Evolutionary conservation across 2,329 filamentous ascomycete species (phyloP), one percentile per base, ranked within the genome.

Genomic region (Colletotrichum eleusines): DNA sequence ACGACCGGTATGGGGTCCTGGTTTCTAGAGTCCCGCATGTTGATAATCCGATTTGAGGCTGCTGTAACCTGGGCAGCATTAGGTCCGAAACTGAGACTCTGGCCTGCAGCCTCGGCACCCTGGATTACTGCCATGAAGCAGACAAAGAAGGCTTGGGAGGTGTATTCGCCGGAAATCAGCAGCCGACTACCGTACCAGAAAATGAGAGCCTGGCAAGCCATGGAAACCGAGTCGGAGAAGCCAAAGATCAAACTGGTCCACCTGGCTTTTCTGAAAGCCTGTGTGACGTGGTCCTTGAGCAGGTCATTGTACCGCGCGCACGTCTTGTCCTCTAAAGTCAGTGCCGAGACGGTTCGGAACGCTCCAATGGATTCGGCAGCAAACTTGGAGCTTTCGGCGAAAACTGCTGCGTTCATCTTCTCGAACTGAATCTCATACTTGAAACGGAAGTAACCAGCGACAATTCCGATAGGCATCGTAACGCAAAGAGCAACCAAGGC

Each of bases 341-440:
- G 83, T 1, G 91, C 87, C 0, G 90, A 83, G 6, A 94, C 92
- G 0, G 92, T 94, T 12, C 92, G 86, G 78, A 93, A 93, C 0
- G 92, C 92, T 1, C 89, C 87, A 50, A 94, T 92, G 5, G 91
- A 88, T 77, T 95, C 92, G 1, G 91, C 88, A 0, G 91, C 92
- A 74, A 94, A 94, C 75, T 92, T 89, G 26, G 92, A 92, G 75
- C 90, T 93, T 74, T 91, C 88, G 20, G 87, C 85, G 74, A 93
- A 94, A 0, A 93, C 90, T 14, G 85, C 85, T 1, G 87, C 86
- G 73, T 92, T 92, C 84, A 92, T 88, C 74, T 88, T 85, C 72
- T 92, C 90, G 70, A 94, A 93, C 72, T 90, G 82, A n/a, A 89
- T 78, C 77, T 92, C 90, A 74, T 88, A 88, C 72, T 81, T 84